phyloP scores from a whole-genome alignment of 2,329 filamentous ascomycete genomes.

The Pyrenophora graminea region DNA sequence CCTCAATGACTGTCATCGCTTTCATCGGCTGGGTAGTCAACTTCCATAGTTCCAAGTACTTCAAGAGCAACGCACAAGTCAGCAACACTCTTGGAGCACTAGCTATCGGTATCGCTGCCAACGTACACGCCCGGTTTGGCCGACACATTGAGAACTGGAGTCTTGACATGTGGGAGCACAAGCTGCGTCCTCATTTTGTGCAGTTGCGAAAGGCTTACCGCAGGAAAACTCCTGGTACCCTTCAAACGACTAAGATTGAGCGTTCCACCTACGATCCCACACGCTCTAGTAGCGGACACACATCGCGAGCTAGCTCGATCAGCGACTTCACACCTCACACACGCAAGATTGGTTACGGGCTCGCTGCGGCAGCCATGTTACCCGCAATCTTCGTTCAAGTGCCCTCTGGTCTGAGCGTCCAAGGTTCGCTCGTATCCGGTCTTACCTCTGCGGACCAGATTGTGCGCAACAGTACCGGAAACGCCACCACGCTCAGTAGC shows the following conservation, averaged over 20 bases:
- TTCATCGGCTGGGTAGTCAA: slow-evolving; percentile 76
- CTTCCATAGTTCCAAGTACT: slow-evolving; percentile 70
- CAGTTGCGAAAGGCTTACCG: slow-evolving; percentile 34
- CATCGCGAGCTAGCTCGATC: slow-evolving; percentile 29
- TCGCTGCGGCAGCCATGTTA: slow-evolving; percentile 82
- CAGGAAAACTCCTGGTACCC: slow-evolving; percentile 25
- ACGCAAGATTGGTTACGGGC: slow-evolving; percentile 58
- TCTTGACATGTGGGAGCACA: slow-evolving; percentile 59
- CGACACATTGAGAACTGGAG: slow-evolving; percentile 61
- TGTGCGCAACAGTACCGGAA: slow-evolving; percentile 52
- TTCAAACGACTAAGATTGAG: slow-evolving; percentile 20
- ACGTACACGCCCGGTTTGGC: slow-evolving; percentile 74
- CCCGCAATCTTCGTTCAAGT: slow-evolving; percentile 80
- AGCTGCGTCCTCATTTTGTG: slow-evolving; percentile 49
- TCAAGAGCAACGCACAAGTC: slow-evolving; percentile 72
- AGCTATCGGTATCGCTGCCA: slow-evolving; percentile 75
- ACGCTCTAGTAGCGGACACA: slow-evolving; percentile 20
- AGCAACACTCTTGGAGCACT: slow-evolving; percentile 78
- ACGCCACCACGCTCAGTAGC: slow-evolving; percentile 46
- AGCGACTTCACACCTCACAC: slow-evolving; percentile 35
- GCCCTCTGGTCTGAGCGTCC: slow-evolving; percentile 63
- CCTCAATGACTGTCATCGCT: slow-evolving; percentile 75
- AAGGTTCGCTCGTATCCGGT: slow-evolving; percentile 60
- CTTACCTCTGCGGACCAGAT: slow-evolving; percentile 63
- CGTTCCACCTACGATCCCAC: slow-evolving; percentile 27